Base-by-base conservation (phyloP, 1,284 basidiomycete genomes). In the Neolentinus lepideus region DNA sequence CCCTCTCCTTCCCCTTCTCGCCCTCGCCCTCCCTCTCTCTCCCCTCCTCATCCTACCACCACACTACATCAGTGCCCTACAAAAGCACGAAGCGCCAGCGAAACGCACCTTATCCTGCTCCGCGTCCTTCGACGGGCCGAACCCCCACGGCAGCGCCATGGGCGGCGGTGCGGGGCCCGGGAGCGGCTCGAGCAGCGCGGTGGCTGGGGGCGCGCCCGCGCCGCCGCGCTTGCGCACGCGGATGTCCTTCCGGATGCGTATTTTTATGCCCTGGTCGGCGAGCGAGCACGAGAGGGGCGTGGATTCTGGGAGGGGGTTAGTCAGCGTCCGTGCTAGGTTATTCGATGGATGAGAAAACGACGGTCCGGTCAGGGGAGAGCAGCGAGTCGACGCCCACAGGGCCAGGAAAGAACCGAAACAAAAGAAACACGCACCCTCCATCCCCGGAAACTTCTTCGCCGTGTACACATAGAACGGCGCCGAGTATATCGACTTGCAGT, bases 401-500 rank as follows among this genome's bases (percentile, higher is more conserved):
- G n/a, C n/a, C n/a, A n/a, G n/a, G n/a, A n/a, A n/a, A n/a, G n/a
- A n/a, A n/a, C n/a, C n/a, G n/a, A n/a, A n/a, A n/a, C n/a, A n/a
- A n/a, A n/a, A n/a, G n/a, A 52, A 27, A 25, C 12, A 70, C 83
- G 45, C 59, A 90, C 91, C 86, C 76, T 92, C 88, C 88, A 94
- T 94, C 22, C 92, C 92, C 0, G 93, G 92, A 67, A 95, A 96
- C 70, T 94, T 93, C 76, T 96, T 96, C 2, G 92, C 91, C 0
- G 93, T 93, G 67, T 92, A 96, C 26, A 95, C 90, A 60, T 92
- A 91, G 70, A 95, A 95, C 0, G 88, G 83, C 0, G 86, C 81
- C 0, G 91, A 93, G 71, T 87, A 90, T 55, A 93, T 90, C 0
- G 87, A 90, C 63, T 91, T 92, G 74, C 93, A 94, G 68, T 94